Evolutionary conservation across 148 eudicot species (phyloP), one percentile per base, ranked within the genome.

Genomic region (Vaccinium myrtillus): DNA sequence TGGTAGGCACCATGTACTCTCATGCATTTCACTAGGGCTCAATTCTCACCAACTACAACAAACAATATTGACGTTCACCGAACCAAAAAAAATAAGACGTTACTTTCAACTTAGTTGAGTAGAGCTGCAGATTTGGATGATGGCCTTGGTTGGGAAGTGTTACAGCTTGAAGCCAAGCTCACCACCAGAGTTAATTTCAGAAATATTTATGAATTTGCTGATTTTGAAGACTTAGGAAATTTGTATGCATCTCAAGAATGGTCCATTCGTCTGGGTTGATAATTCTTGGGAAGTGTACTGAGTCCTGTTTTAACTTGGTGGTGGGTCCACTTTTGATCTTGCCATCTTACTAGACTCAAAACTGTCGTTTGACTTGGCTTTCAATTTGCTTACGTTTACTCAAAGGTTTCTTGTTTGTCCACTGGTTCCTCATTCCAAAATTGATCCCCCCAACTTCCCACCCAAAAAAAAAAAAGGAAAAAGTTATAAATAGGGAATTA

Each of bases 361-460:
- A 48, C 32, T 80, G 25, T 25, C 51, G 39, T 73, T 71, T 74
- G 25, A 27, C 76, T 59, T 46, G 30, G 46, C 61, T 63, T 30
- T 70, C 82, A 27, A 69, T 67, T 84, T 84, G 56, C 58, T 55
- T 18, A 70, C 43, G 69, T 7, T 39, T 51, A n/a, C 8, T 61
- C 9, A 4, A 81, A 56, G 71, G 25, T 77, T 55, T 70, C 36
- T 51, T 32, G 43, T 75, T 81, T 51, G 49, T 51, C 46, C 81
- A 59, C 53, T 49, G 11, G 74, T 58, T 13, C 27, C 21, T n/a
- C 36, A 13, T 70, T 61, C 56, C 53, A 8, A 43, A 43, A 43
- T 43, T 43, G 46, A 43, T 43, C 16, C 5, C 11, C 1, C 14
- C 9, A 13, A 5, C 9, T 5, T 43, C 27, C 69, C 69, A 53